Conservation (phyloP, 1,139 yeast genomes). For the Scheffersomyces cryptocercus region DNA sequence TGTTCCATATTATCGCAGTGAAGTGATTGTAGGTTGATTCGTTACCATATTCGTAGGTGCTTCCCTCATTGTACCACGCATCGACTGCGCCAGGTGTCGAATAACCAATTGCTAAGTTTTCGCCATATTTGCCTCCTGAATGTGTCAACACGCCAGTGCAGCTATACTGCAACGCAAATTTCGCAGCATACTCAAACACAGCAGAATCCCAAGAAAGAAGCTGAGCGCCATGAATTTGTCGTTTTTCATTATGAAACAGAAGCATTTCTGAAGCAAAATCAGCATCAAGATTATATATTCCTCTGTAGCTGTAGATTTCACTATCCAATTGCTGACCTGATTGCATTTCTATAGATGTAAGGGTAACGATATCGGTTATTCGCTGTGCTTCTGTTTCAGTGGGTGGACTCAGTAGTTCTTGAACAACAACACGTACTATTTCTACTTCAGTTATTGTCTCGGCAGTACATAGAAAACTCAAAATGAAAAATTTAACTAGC, state of each 20-base stretch:
- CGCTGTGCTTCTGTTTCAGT: not conserved
- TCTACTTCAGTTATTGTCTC: conserved; percentile 18
- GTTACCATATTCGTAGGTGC: conserved; percentile 23
- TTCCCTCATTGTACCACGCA: conserved; percentile 42
- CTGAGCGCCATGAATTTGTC: conserved; percentile 31
- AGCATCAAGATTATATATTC: conserved; percentile 6
- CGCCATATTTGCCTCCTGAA: conserved; percentile 39
- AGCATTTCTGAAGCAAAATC: conserved; percentile 26
- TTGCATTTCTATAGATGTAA: not conserved
- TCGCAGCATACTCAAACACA: conserved; percentile 30
- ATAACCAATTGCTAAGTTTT: conserved; percentile 41
- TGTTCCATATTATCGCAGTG: conserved; percentile 23
- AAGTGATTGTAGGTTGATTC: conserved; percentile 17
- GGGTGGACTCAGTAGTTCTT: not conserved
- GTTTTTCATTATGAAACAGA: conserved; percentile 28
- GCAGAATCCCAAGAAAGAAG: conserved; percentile 32
- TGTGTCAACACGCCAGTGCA: conserved; percentile 38
- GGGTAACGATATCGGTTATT: not conserved
- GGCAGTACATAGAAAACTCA: conserved; percentile 2
- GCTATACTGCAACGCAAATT: conserved; percentile 29
- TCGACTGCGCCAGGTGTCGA: conserved; percentile 28
- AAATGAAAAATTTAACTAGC: too few species aligned
- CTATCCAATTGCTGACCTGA: not conserved
- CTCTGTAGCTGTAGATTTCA: conserved; percentile 11
- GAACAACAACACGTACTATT: conserved; percentile 14